Evolutionary conservation across 2,329 filamentous ascomycete genomes (phyloP), one percentile per base, ranked within the genome.

Genomic region (Verticillium alfalfae): DNA sequence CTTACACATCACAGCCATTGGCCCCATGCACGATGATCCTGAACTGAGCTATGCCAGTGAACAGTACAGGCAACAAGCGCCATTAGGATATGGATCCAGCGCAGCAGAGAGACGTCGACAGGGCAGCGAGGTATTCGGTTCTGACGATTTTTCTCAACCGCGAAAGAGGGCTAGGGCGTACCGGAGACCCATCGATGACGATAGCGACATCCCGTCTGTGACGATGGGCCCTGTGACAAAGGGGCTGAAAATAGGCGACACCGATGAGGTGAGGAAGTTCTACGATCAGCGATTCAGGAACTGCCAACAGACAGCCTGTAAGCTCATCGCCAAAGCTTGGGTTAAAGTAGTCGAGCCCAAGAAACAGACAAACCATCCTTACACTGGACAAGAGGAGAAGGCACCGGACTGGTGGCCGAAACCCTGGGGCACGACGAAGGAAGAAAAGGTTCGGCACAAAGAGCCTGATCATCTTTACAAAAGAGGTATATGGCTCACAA

Each of bases 381-480:
- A 93, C 69, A 89, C 87, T 1, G 80, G 81, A n/a, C 84, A 82
- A 37, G 82, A 88, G 56, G 81, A 82, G 37, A 86, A 84, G 66
- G 83, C 83, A 1, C 86, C 87, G 0, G 82, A 83, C 59, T 90
- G 88, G 88, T 90, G 88, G 88, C 87, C 87, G 2, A 79, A 82
- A 69, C 75, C 79, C 7, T 81, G 82, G 80, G 78, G 83, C 0
- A 69, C 73, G 1, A 77, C 78, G 0, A 79, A 81, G 61, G 77
- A 82, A 39, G 79, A 84, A 56, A 80, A 79, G 54, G 85, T 90
- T 59, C 80, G 84, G 13, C 89, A 91, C 71, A 88, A 85, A 68
- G 89, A 92, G 72, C 90, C 89, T 1, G 89, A 92, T 68, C 90
- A 92, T 73, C 76, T 91, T 57, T 84, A 84, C 67, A 91, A 89